These are phyloP conservation scores for Artemisia argyi DNA, from an alignment of 129 eudicot species.

Conservation along the genomic window DNA sequence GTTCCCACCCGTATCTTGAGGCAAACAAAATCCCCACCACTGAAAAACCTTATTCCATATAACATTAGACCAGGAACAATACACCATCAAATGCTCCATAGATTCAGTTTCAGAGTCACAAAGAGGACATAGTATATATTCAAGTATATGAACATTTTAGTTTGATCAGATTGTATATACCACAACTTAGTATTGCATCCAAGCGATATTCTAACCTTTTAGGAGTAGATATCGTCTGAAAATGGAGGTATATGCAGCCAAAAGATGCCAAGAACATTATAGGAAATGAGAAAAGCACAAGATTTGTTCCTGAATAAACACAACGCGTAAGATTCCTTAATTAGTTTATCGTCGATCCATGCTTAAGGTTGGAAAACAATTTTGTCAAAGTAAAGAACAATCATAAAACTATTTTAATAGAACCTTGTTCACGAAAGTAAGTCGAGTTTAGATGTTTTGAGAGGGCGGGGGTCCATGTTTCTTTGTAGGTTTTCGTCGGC, in stretches of 20 bases:
- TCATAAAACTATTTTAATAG: background rate
- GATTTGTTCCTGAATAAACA: constrained; percentile 63
- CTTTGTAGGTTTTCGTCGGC: constrained; percentile 59
- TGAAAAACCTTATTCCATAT: too few relatives aligned
- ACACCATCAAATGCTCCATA: too few relatives aligned
- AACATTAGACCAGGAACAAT: too few relatives aligned
- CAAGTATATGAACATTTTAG: background rate
- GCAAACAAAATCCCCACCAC: too few relatives aligned
- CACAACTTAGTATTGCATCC: too few relatives aligned
- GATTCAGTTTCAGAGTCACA: too few relatives aligned
- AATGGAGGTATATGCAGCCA: constrained; percentile 65
- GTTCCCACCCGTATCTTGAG: too few relatives aligned
- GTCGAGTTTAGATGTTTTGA: constrained; percentile 43
- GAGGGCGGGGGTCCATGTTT: constrained; percentile 52
- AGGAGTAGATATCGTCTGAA: constrained; percentile 37
- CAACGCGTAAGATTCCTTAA: background rate
- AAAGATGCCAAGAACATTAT: constrained; percentile 62
- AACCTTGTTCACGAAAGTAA: constrained; percentile 69
- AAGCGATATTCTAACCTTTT: constrained; percentile 30
- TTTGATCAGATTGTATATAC: too few relatives aligned
- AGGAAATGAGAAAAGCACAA: constrained; percentile 65
- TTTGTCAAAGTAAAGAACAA: background rate
- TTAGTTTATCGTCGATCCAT: background rate
- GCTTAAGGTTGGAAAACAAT: background rate
- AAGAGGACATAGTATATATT: too few relatives aligned